Evolutionary conservation across 1,284 basidiomycete species (phyloP), one percentile per base, ranked within the genome.

Genomic region (Schizophyllum commune): DNA sequence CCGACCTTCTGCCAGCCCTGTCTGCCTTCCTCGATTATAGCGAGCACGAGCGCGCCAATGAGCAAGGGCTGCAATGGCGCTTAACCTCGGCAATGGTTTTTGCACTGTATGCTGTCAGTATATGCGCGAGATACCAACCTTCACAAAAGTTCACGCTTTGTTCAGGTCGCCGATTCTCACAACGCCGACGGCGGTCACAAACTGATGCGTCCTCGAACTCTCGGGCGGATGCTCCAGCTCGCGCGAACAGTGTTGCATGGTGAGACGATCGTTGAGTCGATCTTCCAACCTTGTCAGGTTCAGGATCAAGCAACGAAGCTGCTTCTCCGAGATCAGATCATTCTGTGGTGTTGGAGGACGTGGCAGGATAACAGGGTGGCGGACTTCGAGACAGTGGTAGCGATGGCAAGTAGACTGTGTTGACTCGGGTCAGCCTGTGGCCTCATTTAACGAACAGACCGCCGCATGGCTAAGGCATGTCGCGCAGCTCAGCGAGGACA

Each of bases 321-420:
- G 15, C 59, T 86, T 8, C 72, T 72, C 62, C 88, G 83, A 81
- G 81, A 82, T 32, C 63, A 74, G 15, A 71, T 78, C 4, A 68
- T 86, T 3, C 76, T 79, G 2, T 89, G 88, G 86, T 76, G 76
- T 61, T 91, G 88, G 87, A 69, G 68, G n/a, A 70, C 77, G 8
- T 89, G 86, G 84, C 68, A 72, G 54, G 86, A 89, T 67, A 73
- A 76, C 59, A 76, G 82, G 34, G 68, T 75, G 34, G 74, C 78
- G 22, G 71, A 82, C 55, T 73, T 78, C 2, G 84, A 86, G 59
- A 73, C 73, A 17, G 74, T 86, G 33, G 71, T 76, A 8, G 70
- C 70, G 59, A 65, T 87, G 62, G 88, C 89, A 62, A 63, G 79
- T 68, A 27, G 17, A 21, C 27, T 27, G 17, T 58, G 9, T 58